Percentiles rank a stretch among this genome's conserved stretches.
These are phyloP conservation scores for Pestalotiopsis sp. DNA, from an alignment of 2,329 filamentous ascomycete species.

Conservation along the genomic window DNA sequence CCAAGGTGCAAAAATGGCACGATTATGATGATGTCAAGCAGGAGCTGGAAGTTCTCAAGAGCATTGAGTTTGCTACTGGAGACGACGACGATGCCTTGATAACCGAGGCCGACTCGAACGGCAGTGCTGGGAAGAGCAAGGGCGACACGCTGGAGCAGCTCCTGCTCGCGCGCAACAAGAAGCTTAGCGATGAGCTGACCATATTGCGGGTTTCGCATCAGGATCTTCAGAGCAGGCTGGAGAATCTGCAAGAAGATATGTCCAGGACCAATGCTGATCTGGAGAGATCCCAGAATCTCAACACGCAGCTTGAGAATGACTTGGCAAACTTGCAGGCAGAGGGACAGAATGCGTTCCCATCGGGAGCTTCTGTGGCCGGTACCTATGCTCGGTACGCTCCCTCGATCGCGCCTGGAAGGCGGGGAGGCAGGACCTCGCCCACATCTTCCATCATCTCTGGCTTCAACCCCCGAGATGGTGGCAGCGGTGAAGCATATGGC, in stretches of 20 bases:
- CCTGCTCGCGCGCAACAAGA: constrained; percentile 91
- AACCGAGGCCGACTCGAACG: constrained; percentile 47
- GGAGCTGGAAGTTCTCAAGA: constrained; percentile 94
- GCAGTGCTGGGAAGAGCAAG: constrained; percentile 57
- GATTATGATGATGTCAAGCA: constrained; percentile 98
- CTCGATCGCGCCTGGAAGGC: constrained; percentile 59
- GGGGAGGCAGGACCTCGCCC: constrained; percentile 75
- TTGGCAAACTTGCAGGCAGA: constrained; percentile 86
- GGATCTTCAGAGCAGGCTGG: constrained; percentile 80
- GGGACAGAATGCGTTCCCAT: constrained; percentile 80
- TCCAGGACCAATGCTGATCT: constrained; percentile 83
- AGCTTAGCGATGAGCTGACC: constrained; percentile 90
- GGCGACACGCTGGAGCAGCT: constrained; percentile 89
- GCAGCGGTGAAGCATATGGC: constrained; percentile 65
- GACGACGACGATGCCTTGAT: constrained; percentile 72
- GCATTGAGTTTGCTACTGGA: constrained; percentile 93
- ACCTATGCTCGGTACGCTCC: constrained; percentile 85
- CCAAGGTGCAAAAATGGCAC: constrained; percentile 83
- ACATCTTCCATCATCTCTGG: constrained; percentile 98
- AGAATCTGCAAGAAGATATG: constrained; percentile 81
- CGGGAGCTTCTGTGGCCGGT: constrained; percentile 88
- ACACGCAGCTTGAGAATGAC: constrained; percentile 89
- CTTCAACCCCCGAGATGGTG: constrained; percentile 71
- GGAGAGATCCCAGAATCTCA: constrained; percentile 81
- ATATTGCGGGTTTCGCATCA: constrained; percentile 92